Percentiles rank a stretch among this genome's conserved stretches.
These are phyloP conservation scores for Beauveria bassiana DNA, from an alignment of 2,329 filamentous ascomycete species.

Conservation along the genomic window DNA sequence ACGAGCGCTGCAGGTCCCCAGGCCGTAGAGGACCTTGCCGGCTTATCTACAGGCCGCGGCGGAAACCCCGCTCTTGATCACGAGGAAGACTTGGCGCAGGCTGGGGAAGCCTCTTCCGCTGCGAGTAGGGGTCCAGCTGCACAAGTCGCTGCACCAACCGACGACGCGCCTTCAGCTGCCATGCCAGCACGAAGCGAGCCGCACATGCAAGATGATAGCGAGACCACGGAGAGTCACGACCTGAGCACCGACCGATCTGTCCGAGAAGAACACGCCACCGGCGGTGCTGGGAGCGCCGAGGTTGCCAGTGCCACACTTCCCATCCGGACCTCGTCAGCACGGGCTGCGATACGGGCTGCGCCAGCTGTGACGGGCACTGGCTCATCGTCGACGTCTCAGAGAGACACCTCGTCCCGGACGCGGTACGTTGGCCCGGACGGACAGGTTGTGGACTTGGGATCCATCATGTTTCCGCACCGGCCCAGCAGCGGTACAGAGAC, in stretches of 20 bases:
- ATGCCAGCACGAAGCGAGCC: constrained; percentile 8
- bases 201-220: neutral
- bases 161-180: constrained; percentile 19
- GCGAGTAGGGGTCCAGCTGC: constrained; percentile 18
- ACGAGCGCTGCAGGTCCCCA: neutral
- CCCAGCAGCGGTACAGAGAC: neutral
- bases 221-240: neutral
- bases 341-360: neutral
- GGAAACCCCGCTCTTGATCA: constrained; percentile 30
- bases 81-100: constrained; percentile 35
- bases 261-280: neutral
- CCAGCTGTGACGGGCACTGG: neutral
- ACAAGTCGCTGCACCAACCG: constrained; percentile 12
- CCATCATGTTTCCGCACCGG: constrained; percentile 3
- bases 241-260: neutral
- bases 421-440: neutral
- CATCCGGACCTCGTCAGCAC: constrained; percentile 15
- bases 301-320: constrained; percentile 12
- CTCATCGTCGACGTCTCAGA: neutral
- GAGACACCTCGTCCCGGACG: neutral
- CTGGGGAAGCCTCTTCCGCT: constrained; percentile 41
- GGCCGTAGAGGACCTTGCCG: neutral
- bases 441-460: neutral
- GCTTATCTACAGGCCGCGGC: constrained; percentile 26
- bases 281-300: neutral